These are phyloP conservation scores for Aureobasidium vineae DNA, from an alignment of 2,329 filamentous ascomycete genomes.

Conservation along the genomic window DNA sequence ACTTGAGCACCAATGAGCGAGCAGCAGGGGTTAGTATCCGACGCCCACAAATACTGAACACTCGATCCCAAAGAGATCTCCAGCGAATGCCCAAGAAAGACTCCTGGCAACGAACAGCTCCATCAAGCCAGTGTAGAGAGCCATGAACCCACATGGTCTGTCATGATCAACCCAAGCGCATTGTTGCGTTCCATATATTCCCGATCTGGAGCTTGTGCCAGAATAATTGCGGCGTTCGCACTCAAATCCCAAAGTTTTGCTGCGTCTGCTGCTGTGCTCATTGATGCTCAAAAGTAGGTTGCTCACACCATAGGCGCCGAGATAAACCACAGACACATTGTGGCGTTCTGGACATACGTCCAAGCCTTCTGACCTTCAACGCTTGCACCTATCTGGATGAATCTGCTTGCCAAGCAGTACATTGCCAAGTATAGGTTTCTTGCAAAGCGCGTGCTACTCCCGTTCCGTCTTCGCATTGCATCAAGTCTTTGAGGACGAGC, in stretches of 20 bases:
- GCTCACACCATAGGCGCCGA: neutral
- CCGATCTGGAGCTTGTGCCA: neutral
- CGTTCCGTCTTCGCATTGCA: slow-evolving; percentile 47
- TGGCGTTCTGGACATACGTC: slow-evolving; percentile 21
- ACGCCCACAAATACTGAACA: neutral
- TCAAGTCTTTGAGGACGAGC: slow-evolving; percentile 39
- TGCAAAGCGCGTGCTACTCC: slow-evolving; percentile 53
- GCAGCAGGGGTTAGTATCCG: slow-evolving; percentile 53
- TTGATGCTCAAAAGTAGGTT: slow-evolving; percentile 41
- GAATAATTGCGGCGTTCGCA: neutral
- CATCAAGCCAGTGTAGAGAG: neutral
- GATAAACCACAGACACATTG: slow-evolving; percentile 1
- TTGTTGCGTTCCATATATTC: neutral
- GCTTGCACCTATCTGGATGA: slow-evolving; percentile 38
- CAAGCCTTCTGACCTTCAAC: slow-evolving; percentile 35
- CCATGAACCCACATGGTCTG: slow-evolving; percentile 11
- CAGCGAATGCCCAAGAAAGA: neutral
- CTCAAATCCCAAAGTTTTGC: neutral
- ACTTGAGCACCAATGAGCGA: slow-evolving; percentile 57
- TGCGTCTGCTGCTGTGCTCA: slow-evolving; percentile 52
- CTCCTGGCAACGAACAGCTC: neutral
- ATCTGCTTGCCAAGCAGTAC: slow-evolving; percentile 30
- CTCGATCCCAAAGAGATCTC: neutral
- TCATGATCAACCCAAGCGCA: neutral
- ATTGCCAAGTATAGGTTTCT: slow-evolving; percentile 25